phyloP scores from a whole-genome alignment of 306 rosid genomes.

The Castanospermum australe region DNA sequence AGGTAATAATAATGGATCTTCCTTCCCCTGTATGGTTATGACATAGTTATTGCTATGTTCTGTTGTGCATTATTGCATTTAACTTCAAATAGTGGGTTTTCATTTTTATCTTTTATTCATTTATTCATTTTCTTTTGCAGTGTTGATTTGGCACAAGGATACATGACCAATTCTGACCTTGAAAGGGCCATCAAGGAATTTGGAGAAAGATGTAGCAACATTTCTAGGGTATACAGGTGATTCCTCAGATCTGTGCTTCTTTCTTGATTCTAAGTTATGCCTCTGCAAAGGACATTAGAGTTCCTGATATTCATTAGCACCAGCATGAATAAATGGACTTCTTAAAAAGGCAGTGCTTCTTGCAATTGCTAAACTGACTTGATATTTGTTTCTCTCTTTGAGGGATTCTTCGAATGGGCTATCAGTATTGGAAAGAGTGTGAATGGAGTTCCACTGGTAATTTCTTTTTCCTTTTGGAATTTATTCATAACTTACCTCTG shows the following conservation, averaged over 20 bases:
- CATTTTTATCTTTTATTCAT: background rate
- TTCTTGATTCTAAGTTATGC: conserved; percentile 22
- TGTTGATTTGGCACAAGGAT: conserved; percentile 55
- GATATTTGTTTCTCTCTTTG: conserved; percentile 58
- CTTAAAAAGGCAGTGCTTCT: background rate
- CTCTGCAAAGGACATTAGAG: background rate
- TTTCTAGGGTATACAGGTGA: conserved; percentile 94
- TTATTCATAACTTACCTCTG: background rate
- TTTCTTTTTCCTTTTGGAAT: conserved; percentile 12
- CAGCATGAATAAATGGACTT: background rate
- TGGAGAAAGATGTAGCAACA: conserved; percentile 69
- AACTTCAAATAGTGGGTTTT: background rate
- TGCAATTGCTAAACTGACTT: conserved; percentile 47
- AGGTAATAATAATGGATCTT: conserved; percentile 45
- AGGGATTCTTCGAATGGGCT: conserved; percentile 65
- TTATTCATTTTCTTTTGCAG: conserved; percentile 20
- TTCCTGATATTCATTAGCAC: background rate
- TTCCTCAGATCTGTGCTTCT: conserved; percentile 34
- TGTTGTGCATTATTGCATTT: conserved; percentile 5
- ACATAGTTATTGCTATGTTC: background rate
- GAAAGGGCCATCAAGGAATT: conserved; percentile 64
- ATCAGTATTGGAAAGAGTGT: conserved; percentile 93
- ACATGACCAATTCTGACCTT: conserved; percentile 83
- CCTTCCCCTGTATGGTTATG: background rate
- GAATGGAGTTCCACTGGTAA: conserved; percentile 90